phyloP scores from a whole-genome alignment of 2,329 filamentous ascomycete species.

The Trichoderma sp. region DNA sequence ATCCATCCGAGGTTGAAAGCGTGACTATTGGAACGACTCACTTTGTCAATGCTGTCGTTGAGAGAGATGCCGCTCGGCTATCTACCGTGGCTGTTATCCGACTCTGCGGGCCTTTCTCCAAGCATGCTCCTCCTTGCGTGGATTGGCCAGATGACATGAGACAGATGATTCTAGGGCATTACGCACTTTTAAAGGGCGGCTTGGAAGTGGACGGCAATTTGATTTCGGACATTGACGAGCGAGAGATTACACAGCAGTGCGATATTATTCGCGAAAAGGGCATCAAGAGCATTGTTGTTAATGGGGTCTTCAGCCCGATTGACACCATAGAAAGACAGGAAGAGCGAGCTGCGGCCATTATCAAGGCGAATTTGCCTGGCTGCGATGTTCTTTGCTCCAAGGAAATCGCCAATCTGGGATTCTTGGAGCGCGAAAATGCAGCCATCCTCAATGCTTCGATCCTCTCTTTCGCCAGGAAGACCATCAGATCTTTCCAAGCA shows the following conservation, averaged over 20 bases:
- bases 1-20: constrained; percentile 45
- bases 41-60: constrained; percentile 61
- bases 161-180: constrained; percentile 48
- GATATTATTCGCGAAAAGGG: constrained; percentile 43
- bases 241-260: constrained; percentile 45
- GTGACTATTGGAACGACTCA: constrained; percentile 59
- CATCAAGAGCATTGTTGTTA: constrained; percentile 51
- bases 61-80: constrained; percentile 52
- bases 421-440: constrained; percentile 65
- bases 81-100: constrained; percentile 56
- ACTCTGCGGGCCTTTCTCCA: constrained; percentile 56
- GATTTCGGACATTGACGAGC: constrained; percentile 49
- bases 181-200: constrained; percentile 51
- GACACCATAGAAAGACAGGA: constrained; percentile 53
- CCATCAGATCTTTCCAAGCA: constrained; percentile 57
- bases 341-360: constrained; percentile 48
- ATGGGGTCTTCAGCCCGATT: constrained; percentile 56
- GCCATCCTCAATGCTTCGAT: constrained; percentile 66
- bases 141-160: constrained; percentile 57
- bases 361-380: constrained; percentile 43
- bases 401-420: constrained; percentile 55
- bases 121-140: constrained; percentile 52
- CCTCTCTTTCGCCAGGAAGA: constrained; percentile 57
- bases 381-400: constrained; percentile 53
- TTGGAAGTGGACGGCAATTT: constrained; percentile 53